Conservation (phyloP, 768 basidiomycete species). For the Suillus subaureus region DNA sequence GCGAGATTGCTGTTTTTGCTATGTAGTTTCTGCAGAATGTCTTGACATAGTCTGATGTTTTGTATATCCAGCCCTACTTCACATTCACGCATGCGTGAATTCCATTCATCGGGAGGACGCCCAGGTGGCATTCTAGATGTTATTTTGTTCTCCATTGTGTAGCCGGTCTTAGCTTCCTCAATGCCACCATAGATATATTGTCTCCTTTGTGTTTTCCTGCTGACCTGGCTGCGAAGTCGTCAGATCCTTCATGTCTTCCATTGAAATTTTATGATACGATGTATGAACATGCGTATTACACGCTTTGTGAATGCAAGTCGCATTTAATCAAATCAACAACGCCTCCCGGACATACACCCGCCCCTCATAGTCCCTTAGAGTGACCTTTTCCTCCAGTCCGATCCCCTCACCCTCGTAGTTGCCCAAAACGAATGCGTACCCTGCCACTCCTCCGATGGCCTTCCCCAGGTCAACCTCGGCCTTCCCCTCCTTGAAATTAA, state of each 20-base stretch:
- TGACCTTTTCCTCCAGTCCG: conserved; percentile 11
- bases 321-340: background rate
- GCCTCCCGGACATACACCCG: conserved; percentile 23
- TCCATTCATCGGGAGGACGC: background rate
- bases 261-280: background rate
- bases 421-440: conserved; percentile 22
- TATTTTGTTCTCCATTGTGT: background rate
- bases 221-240: background rate
- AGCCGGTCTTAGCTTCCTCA: background rate
- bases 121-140: conserved; percentile 3
- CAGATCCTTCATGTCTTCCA: background rate
- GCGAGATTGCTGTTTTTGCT: background rate
- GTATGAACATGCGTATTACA: background rate
- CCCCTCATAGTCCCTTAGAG: conserved; percentile 33
- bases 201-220: background rate
- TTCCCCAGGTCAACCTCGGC: conserved; percentile 19
- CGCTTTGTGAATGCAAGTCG: background rate
- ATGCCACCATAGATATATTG: background rate
- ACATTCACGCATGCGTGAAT: conserved; percentile 4
- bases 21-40: background rate
- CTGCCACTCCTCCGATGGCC: conserved; percentile 7
- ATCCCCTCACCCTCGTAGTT: conserved; percentile 23
- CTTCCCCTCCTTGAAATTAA: conserved; percentile 46
- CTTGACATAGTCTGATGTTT: background rate
- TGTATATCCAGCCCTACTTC: background rate